Evolutionary conservation across 148 eudicot genomes (phyloP).

Genomic region (Camellia japonica): DNA sequence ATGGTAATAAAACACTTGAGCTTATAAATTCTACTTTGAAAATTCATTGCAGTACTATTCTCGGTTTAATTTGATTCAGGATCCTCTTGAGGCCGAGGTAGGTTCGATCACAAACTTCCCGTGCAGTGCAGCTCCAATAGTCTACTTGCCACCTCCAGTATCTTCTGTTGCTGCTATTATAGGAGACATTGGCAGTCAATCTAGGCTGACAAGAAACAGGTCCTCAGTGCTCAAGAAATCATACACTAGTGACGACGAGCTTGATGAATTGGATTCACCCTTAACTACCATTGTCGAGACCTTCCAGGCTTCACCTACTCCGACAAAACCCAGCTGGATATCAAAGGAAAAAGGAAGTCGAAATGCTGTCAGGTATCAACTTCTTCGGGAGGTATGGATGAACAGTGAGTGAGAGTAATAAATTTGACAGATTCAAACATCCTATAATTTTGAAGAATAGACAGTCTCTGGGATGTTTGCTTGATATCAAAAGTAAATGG

Average conservation of each 20-base stretch:
- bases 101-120: constrained; percentile 43
- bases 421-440: not conserved
- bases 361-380: constrained; percentile 60
- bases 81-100: constrained; percentile 38
- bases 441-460: not conserved
- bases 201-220: constrained; percentile 53
- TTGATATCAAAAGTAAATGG: not conserved
- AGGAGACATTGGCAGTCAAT: constrained; percentile 37
- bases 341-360: constrained; percentile 29
- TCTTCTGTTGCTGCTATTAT: constrained; percentile 42
- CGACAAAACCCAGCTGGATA: constrained; percentile 26
- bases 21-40: not conserved
- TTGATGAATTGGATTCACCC: constrained; percentile 81
- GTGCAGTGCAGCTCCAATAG: constrained; percentile 56
- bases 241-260: constrained; percentile 83
- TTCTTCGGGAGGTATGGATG: constrained; percentile 42
- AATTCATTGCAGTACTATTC: not conserved
- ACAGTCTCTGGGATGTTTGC: not conserved
- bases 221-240: constrained; percentile 68
- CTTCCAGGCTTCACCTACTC: constrained; percentile 18
- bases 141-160: constrained; percentile 60
- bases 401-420: not conserved
- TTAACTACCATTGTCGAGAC: constrained; percentile 38
- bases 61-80: constrained; percentile 34
- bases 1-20: not conserved